Evolutionary conservation across 225 moss, liverwort and hornwort species (phyloP).

Genomic region (Straminergon stramineum): DNA sequence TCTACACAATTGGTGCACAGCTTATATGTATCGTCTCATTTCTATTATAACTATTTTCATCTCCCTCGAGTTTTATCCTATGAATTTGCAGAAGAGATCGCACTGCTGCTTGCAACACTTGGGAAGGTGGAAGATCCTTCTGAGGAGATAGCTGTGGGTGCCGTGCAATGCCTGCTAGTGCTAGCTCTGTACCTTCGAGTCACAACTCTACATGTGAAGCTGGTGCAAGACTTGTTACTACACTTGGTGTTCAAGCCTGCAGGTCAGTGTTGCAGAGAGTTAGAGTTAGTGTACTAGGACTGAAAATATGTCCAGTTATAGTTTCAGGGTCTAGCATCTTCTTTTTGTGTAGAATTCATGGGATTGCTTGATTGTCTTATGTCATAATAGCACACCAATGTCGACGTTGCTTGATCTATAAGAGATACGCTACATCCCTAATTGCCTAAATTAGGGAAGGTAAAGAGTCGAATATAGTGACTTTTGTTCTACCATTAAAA

Average conservation of each 20-base stretch:
- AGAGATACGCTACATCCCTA: background rate
- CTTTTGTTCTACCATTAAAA: background rate
- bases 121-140: slow-evolving; percentile 14
- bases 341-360: background rate
- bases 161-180: slow-evolving; percentile 27
- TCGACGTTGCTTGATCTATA: background rate
- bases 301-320: background rate
- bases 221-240: slow-evolving; percentile 24
- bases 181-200: slow-evolving; percentile 19
- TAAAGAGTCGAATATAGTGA: background rate
- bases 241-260: slow-evolving; percentile 32
- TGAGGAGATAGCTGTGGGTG: slow-evolving; percentile 18
- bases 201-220: slow-evolving; percentile 1
- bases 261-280: slow-evolving; percentile 19
- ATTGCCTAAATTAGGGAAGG: background rate
- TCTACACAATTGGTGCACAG: background rate
- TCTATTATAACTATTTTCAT: background rate
- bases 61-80: background rate
- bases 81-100: slow-evolving; percentile 24
- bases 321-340: background rate
- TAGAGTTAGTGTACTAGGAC: background rate
- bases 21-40: background rate
- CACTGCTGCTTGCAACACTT: slow-evolving; percentile 17
- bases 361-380: background rate
- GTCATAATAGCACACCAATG: background rate